A percentile compares a stretch with the other conserved stretches of the same genome.
phyloP scores from a whole-genome alignment of 2,329 filamentous ascomycete genomes.

The Hirsutella rhossiliensis region DNA sequence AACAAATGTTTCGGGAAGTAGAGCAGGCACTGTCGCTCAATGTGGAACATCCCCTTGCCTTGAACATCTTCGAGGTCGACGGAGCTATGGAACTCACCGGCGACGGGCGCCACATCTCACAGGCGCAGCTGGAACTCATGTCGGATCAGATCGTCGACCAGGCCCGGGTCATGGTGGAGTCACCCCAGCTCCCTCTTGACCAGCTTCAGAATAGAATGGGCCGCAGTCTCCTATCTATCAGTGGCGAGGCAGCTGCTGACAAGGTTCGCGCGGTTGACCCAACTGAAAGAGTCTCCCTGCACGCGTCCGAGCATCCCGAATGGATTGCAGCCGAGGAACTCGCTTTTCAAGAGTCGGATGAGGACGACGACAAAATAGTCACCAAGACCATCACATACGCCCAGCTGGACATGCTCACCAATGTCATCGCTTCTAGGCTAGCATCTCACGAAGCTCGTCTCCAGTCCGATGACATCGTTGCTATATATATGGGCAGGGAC shows the following conservation, averaged over 20 bases:
- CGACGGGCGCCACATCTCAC: conserved; percentile 8
- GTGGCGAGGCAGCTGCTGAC: conserved; percentile 1
- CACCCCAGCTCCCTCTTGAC: conserved; percentile 5
- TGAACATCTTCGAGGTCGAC: conserved; percentile 20
- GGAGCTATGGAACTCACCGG: conserved; percentile 10
- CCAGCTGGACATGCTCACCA: conserved; percentile 42
- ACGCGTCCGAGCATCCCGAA: conserved; percentile 31
- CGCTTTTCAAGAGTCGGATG: conserved; percentile 20
- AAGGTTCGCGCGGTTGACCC: conserved; percentile 8
- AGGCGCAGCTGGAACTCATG: conserved; percentile 10
- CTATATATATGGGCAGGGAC: conserved; percentile 52
- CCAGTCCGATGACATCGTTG: conserved; percentile 39
- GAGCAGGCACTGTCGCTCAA: conserved; percentile 19
- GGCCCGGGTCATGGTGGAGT: conserved; percentile 4
- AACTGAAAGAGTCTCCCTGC: conserved; percentile 22
- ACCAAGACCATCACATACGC: conserved; percentile 44
- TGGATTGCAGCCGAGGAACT: conserved; percentile 43
- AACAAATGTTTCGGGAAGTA: conserved; percentile 14
- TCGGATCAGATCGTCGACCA: conserved; percentile 10
- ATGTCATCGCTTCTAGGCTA: conserved; percentile 33
- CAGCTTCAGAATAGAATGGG: conserved; percentile 5
- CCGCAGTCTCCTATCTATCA: conserved; percentile 5
- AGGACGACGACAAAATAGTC: conserved; percentile 17
- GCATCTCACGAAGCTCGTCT: conserved; percentile 18
- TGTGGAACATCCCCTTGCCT: conserved; percentile 26